A percentile compares a stretch with the other conserved stretches of the same genome.
Evolutionary conservation across 2,329 filamentous ascomycete species (phyloP).

Genomic region (Arthrobotrys iridis): DNA sequence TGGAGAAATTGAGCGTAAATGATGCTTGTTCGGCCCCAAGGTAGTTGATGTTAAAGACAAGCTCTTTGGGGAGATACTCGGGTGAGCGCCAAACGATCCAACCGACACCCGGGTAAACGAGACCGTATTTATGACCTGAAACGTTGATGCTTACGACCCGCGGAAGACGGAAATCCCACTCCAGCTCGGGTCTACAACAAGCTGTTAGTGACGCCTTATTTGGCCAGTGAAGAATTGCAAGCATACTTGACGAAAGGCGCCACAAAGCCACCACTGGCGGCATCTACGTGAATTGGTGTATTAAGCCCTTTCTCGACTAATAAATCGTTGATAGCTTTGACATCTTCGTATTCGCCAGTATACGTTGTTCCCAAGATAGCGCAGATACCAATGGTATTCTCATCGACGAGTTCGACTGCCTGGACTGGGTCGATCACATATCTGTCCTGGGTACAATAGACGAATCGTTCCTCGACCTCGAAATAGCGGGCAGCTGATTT

Average conservation of each 20-base stretch:
- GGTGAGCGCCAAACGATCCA: slow-evolving; percentile 91
- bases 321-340: slow-evolving; percentile 89
- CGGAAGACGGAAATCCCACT: slow-evolving; percentile 91
- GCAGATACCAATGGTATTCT: slow-evolving; percentile 89
- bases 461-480: slow-evolving; percentile 88
- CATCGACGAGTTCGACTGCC: slow-evolving; percentile 71
- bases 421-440: slow-evolving; percentile 73
- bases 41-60: slow-evolving; percentile 99
- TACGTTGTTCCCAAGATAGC: slow-evolving; percentile 92
- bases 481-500: slow-evolving; percentile 79
- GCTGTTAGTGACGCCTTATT: background rate
- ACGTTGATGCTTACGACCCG: slow-evolving; percentile 94
- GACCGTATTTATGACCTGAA: slow-evolving; percentile 86
- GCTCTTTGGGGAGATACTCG: slow-evolving; percentile 84
- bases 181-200: slow-evolving; percentile 71
- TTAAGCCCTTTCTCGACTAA: slow-evolving; percentile 78
- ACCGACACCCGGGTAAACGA: slow-evolving; percentile 88
- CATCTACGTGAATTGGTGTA: slow-evolving; percentile 90
- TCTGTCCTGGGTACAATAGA: slow-evolving; percentile 71
- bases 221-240: background rate
- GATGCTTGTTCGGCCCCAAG: slow-evolving; percentile 93
- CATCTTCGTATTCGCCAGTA: slow-evolving; percentile 94
- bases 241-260: slow-evolving; percentile 77
- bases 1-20: slow-evolving; percentile 97
- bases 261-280: slow-evolving; percentile 90